These are phyloP conservation scores for Combretum micranthum DNA, from an alignment of 345 rosid species.

Conservation along the genomic window DNA sequence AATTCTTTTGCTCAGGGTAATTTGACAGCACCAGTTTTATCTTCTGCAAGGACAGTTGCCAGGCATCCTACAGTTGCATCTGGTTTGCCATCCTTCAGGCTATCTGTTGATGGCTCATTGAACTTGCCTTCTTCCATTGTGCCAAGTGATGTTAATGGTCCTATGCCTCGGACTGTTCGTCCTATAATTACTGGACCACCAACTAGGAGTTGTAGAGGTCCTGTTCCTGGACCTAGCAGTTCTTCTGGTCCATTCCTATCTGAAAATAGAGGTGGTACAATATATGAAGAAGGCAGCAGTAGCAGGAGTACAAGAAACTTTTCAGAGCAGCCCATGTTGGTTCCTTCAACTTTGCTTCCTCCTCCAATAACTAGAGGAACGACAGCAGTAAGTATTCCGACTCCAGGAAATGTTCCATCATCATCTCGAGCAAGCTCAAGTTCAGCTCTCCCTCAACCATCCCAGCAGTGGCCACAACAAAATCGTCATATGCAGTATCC, in stretches of 20 bases:
- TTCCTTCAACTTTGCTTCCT: slow-evolving; percentile 25
- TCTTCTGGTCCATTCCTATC: slow-evolving; percentile 32
- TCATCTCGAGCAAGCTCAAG: slow-evolving; percentile 35
- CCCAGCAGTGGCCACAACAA: slow-evolving; percentile 42
- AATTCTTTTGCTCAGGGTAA: slow-evolving; percentile 45
- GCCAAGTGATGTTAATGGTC: slow-evolving; percentile 27
- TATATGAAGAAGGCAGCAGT: slow-evolving; percentile 29
- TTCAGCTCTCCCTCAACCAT: slow-evolving; percentile 39
- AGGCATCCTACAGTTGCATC: slow-evolving; percentile 40
- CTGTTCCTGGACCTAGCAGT: slow-evolving; percentile 32
- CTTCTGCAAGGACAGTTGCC: slow-evolving; percentile 35
- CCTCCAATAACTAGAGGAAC: slow-evolving; percentile 34
- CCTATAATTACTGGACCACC: slow-evolving; percentile 39
- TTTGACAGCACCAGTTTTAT: slow-evolving; percentile 27
- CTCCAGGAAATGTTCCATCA: slow-evolving; percentile 45
- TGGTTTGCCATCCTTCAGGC: slow-evolving; percentile 31
- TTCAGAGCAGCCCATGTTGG: slow-evolving; percentile 41
- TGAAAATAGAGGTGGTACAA: slow-evolving; percentile 27
- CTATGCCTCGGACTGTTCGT: slow-evolving; percentile 23
- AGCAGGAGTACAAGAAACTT: slow-evolving; percentile 33
- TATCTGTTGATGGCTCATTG: slow-evolving; percentile 32
- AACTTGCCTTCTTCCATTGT: slow-evolving; percentile 36
- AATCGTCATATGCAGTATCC: slow-evolving; percentile 39
- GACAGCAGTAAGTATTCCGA: slow-evolving; percentile 20
- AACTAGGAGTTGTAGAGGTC: slow-evolving; percentile 46